Percentiles rank a stretch among this genome's conserved stretches.
phyloP scores from a whole-genome alignment of 768 basidiomycete genomes.

The Termitomyces sp. region DNA sequence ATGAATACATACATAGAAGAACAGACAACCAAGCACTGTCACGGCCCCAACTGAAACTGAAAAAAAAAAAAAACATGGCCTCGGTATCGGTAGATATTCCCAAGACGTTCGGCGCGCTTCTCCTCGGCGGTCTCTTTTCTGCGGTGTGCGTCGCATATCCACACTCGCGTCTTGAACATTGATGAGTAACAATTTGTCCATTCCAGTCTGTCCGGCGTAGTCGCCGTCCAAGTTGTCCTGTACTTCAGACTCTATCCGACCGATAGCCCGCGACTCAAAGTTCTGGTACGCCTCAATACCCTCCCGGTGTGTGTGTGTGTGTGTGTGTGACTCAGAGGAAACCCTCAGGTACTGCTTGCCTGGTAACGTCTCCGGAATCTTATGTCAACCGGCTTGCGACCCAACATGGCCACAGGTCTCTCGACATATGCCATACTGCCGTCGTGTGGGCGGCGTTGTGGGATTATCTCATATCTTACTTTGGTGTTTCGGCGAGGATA shows the following conservation, averaged over 20 bases:
- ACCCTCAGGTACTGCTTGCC: slow-evolving; percentile 10
- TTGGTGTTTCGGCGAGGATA: background rate
- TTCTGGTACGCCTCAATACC: slow-evolving; percentile 7
- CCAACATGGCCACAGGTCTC: slow-evolving; percentile 19
- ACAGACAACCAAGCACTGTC: background rate
- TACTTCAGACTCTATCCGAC: slow-evolving; percentile 17
- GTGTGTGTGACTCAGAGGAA: background rate
- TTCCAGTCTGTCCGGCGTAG: slow-evolving; percentile 16
- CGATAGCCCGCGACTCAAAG: slow-evolving; percentile 11
- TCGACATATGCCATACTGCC: slow-evolving; percentile 31
- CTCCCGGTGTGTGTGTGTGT: no score
- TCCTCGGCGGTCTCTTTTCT: slow-evolving; percentile 19
- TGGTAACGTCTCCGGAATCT: slow-evolving; percentile 5
- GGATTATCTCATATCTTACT: slow-evolving; percentile 7
- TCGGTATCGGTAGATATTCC: slow-evolving; percentile 10
- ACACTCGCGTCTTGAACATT: background rate
- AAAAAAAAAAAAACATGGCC: no score
- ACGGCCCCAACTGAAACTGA: background rate
- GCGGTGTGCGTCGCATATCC: slow-evolving; percentile 11
- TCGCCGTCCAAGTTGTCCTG: slow-evolving; percentile 16
- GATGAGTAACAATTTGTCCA: background rate
- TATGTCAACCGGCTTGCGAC: background rate
- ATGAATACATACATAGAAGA: background rate
- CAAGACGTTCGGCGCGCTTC: slow-evolving; percentile 19
- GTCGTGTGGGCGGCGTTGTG: slow-evolving; percentile 34